Percentiles rank a stretch among this genome's conserved stretches.
These are phyloP conservation scores for Eremochloa ophiuroides DNA, from an alignment of 176 grass and related monocot genomes.

Conservation along the genomic window DNA sequence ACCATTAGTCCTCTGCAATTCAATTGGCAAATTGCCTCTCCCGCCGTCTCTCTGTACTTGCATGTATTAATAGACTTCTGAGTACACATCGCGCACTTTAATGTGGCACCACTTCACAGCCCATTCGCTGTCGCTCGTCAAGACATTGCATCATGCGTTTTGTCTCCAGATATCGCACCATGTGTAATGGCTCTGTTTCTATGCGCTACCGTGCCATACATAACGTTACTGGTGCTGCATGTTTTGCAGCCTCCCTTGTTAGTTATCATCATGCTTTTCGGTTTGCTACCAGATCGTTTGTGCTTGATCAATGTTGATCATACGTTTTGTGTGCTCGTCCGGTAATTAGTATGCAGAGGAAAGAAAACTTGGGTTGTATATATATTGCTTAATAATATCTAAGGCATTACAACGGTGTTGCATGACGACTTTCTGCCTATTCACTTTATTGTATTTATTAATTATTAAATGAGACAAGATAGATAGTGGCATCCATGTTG, in stretches of 20 bases:
- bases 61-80: background rate
- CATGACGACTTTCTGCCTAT: background rate
- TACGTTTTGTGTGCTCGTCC: background rate
- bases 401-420: background rate
- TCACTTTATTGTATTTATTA: background rate
- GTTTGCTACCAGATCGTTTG: background rate
- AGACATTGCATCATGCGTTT: too few relatives aligned
- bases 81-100: background rate
- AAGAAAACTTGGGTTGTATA: background rate
- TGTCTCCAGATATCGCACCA: too few relatives aligned
- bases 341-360: too few relatives aligned
- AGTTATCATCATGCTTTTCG: background rate
- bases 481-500: background rate
- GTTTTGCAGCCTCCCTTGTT: background rate
- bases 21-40: background rate
- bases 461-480: background rate
- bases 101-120: background rate
- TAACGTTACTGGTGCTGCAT: background rate
- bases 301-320: background rate
- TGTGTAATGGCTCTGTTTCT: background rate
- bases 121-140: background rate
- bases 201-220: too few relatives aligned
- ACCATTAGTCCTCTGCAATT: background rate
- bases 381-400: background rate
- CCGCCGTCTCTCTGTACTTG: background rate